Evolutionary conservation across 768 basidiomycete genomes (phyloP), one percentile per base, ranked within the genome.

Genomic region (Calocybe gangraenosa): DNA sequence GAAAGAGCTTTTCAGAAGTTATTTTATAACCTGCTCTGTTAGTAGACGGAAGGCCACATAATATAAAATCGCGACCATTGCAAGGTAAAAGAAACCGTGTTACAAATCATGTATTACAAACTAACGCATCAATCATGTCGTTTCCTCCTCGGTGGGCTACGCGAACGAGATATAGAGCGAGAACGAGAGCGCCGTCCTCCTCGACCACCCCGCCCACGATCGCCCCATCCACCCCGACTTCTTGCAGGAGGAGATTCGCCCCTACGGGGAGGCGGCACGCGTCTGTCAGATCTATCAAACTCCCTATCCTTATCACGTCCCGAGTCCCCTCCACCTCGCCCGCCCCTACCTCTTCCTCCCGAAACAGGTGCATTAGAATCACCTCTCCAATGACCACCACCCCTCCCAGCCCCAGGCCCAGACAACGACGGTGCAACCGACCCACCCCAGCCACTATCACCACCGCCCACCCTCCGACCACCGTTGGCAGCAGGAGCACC

Each of bases 321-420:
- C 42, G 58, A 55, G 30, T 69, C 70, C 30, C 64, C 58, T 7
- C 65, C 60, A 30, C 64, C 65, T 14, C 66, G 61, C 4, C 72
- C 71, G 3, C 75, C 70, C 2, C 76, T 66, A 21, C 66, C 64
- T 20, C 69, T 38, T 5, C 40, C 69, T 25, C 65, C 61, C 6
- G 67, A 65, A 5, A 70, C 69, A 1, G 68, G 68, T 32, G 41
- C 47, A 53, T 80, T 75, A 1, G 86, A 84, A 13, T 74, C 81
- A 0, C 86, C 87, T 34, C 87, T 73, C 84, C 85, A 88, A 61
- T 87, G 84, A 0, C 85, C 84, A 32, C 81, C 79, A 36, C 81
- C 78, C 8, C 78, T 65, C 33, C 73, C 70, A n/a, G 58, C 55
- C 15, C 65, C 62, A 35, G 66, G 62, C 4, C 63, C 63, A 28